Conservation (phyloP, 495 filamentous ascomycete species). For the Xylaria flabelliformis region DNA sequence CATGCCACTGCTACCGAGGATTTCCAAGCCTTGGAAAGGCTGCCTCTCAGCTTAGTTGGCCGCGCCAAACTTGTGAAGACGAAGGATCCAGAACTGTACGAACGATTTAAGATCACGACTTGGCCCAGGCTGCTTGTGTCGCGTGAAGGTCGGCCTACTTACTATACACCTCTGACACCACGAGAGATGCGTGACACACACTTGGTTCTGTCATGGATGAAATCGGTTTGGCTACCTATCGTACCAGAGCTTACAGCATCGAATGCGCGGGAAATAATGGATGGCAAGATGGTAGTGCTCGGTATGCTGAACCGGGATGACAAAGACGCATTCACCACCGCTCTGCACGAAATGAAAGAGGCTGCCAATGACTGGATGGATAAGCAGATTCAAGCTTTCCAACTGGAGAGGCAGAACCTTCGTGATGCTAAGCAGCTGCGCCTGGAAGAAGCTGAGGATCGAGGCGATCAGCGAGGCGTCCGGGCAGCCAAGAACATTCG, state of each 20-base stretch:
- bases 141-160: slow-evolving; percentile 84
- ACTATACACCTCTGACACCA: slow-evolving; percentile 83
- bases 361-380: slow-evolving; percentile 98
- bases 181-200: slow-evolving; percentile 87
- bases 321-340: slow-evolving; percentile 75
- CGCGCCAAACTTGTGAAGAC: slow-evolving; percentile 93
- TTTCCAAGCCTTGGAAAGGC: slow-evolving; percentile 83
- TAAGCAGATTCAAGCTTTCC: slow-evolving; percentile 86
- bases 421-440: slow-evolving; percentile 93
- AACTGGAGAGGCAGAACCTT: slow-evolving; percentile 88
- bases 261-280: slow-evolving; percentile 94
- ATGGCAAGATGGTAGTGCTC: slow-evolving; percentile 88
- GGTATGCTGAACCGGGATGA: slow-evolving; percentile 84
- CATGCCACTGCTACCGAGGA: slow-evolving; percentile 91
- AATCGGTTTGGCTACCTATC: slow-evolving; percentile 94
- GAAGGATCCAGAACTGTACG: slow-evolving; percentile 70
- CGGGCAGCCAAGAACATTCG: slow-evolving; percentile 88
- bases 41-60: slow-evolving; percentile 85
- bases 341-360: slow-evolving; percentile 90
- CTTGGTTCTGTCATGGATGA: slow-evolving; percentile 89
- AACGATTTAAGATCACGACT: slow-evolving; percentile 90
- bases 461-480: slow-evolving; percentile 85
- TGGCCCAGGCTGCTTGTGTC: slow-evolving; percentile 92
- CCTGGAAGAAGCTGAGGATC: slow-evolving; percentile 95
- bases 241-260: slow-evolving; percentile 91